phyloP scores from a whole-genome alignment of 2,329 filamentous ascomycete species.

The Curvularia verruculosa region DNA sequence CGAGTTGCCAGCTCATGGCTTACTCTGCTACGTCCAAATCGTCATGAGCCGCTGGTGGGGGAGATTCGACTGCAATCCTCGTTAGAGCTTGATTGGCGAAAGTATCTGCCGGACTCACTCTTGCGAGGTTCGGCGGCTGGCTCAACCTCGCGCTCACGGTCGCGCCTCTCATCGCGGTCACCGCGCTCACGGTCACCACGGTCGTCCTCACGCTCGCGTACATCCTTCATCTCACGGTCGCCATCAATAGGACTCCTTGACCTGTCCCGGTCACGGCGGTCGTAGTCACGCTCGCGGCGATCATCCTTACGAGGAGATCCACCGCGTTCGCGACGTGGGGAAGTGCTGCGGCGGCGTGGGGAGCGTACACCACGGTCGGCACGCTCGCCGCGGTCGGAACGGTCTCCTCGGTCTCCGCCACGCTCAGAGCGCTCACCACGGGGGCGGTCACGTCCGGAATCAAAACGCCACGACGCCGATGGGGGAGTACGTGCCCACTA shows the following conservation, averaged over 20 bases:
- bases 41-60: constrained; percentile 78
- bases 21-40: constrained; percentile 94
- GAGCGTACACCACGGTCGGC: constrained; percentile 75
- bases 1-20: constrained; percentile 22
- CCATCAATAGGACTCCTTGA: constrained; percentile 65
- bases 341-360: constrained; percentile 55
- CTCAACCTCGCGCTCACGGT: constrained; percentile 66
- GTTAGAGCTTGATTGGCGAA: constrained; percentile 34
- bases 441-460: constrained; percentile 67
- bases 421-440: constrained; percentile 64
- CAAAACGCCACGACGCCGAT: constrained; percentile 97
- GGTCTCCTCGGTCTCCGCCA: constrained; percentile 64
- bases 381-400: constrained; percentile 66
- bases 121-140: constrained; percentile 90
- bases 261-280: constrained; percentile 74
- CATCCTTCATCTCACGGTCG: constrained; percentile 57
- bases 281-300: constrained; percentile 67
- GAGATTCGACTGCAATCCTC: constrained; percentile 68
- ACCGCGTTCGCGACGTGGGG: constrained; percentile 62
- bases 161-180: constrained; percentile 58
- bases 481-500: constrained; percentile 98
- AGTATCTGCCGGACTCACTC: constrained; percentile 61
- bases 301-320: constrained; percentile 82
- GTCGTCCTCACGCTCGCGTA: constrained; percentile 67
- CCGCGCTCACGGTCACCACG: constrained; percentile 57